These are phyloP conservation scores for Chaetomiaceae sp. DNA, from an alignment of 2,329 filamentous ascomycete genomes.

Conservation along the genomic window DNA sequence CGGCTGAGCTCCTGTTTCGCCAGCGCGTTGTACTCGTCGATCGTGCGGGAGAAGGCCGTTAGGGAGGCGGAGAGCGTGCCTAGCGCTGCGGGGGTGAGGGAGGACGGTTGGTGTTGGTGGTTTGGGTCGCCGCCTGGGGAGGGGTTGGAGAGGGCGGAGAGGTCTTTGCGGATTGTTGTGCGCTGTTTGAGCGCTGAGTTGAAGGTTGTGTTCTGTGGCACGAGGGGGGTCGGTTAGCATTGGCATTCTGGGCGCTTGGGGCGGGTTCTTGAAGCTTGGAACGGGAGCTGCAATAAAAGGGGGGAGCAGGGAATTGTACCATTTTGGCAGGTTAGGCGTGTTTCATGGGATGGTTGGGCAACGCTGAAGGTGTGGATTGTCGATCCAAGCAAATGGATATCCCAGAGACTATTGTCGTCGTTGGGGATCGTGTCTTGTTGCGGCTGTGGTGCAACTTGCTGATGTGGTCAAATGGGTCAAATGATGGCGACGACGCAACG, in stretches of 20 bases:
- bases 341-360: neutral
- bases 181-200: conserved; percentile 85
- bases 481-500: too few relatives aligned
- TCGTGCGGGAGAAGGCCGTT: conserved; percentile 73
- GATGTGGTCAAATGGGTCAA: too few relatives aligned
- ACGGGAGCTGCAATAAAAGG: too few relatives aligned
- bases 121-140: conserved; percentile 14
- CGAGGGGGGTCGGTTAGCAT: neutral
- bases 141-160: conserved; percentile 57
- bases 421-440: neutral
- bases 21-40: conserved; percentile 86
- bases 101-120: conserved; percentile 28
- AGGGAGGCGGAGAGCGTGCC: conserved; percentile 68
- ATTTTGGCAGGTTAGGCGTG: neutral
- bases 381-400: too few relatives aligned
- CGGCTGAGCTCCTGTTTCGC: conserved; percentile 85
- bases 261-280: too few relatives aligned
- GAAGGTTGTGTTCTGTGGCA: conserved; percentile 69
- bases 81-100: conserved; percentile 49
- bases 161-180: conserved; percentile 71
- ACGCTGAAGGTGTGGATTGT: neutral
- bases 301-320: neutral
- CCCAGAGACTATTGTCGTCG: neutral
- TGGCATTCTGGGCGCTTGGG: too few relatives aligned
- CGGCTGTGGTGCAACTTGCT: neutral